Conservation (phyloP, 805 yeast genomes). For the Metschnikowia vanudenii region DNA sequence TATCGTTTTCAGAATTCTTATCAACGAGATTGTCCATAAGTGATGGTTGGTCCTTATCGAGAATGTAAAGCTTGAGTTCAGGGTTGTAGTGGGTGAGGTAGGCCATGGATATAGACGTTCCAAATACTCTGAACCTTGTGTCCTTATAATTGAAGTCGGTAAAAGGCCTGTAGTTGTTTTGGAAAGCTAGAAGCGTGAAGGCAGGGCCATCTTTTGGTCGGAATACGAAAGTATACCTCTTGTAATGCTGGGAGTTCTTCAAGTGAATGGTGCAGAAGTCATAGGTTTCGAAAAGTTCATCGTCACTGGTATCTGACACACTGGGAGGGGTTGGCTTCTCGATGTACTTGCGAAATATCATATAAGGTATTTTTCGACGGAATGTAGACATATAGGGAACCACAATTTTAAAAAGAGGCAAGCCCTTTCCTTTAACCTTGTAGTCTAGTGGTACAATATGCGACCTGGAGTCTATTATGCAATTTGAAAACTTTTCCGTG, state of each 20-base stretch:
- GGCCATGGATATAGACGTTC: conserved; percentile 33
- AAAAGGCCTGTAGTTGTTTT: conserved; percentile 36
- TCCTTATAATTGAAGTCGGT: conserved; percentile 38
- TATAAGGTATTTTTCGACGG: conserved; percentile 34
- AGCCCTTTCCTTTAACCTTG: conserved; percentile 33
- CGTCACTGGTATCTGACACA: conserved; percentile 18
- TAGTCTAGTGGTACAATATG: conserved; percentile 35
- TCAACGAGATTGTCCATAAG: conserved; percentile 36
- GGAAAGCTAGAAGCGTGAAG: conserved; percentile 33
- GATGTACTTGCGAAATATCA: conserved; percentile 30
- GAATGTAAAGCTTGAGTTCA: conserved; percentile 30
- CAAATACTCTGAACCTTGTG: conserved; percentile 39
- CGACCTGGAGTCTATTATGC: conserved; percentile 27
- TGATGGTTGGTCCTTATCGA: conserved; percentile 36
- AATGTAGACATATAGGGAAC: conserved; percentile 38
- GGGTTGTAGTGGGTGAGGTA: conserved; percentile 33
- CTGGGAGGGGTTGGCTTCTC: conserved; percentile 30
- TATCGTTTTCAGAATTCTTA: conserved; percentile 16
- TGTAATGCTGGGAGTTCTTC: conserved; percentile 27
- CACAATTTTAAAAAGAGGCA: conserved; percentile 36
- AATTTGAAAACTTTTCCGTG: conserved; percentile 1
- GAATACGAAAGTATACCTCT: conserved; percentile 32
- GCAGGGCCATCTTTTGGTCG: conserved; percentile 17
- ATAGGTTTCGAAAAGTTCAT: conserved; percentile 31
- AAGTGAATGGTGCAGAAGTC: conserved; percentile 33